These are phyloP conservation scores for Diaporthe longicolla DNA, from an alignment of 2,329 filamentous ascomycete genomes.

Conservation along the genomic window DNA sequence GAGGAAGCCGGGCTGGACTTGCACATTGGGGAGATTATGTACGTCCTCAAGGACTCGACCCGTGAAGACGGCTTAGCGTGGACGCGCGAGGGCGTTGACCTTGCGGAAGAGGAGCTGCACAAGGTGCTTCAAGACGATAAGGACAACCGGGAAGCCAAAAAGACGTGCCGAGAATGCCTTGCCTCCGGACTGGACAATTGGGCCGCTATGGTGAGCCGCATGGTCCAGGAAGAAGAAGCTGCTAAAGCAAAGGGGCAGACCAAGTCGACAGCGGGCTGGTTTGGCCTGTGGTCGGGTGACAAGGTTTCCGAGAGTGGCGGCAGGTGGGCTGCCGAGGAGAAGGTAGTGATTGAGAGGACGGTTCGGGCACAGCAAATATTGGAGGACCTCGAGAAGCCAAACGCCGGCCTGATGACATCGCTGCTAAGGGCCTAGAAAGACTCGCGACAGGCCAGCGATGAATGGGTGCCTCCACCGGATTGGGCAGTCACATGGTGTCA, in stretches of 20 bases:
- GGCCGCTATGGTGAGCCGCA: constrained; percentile 80
- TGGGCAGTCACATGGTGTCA: constrained; percentile 7
- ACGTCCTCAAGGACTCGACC: constrained; percentile 69
- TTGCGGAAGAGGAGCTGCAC: constrained; percentile 79
- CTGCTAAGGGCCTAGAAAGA: constrained; percentile 42
- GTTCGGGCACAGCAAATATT: constrained; percentile 66
- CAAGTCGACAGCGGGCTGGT: constrained; percentile 52
- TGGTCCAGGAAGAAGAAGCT: constrained; percentile 67
- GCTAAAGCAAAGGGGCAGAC: constrained; percentile 51
- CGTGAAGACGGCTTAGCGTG: constrained; percentile 84
- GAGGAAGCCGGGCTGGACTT: constrained; percentile 89
- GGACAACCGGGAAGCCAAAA: constrained; percentile 58
- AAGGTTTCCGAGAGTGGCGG: constrained; percentile 53
- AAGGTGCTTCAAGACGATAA: constrained; percentile 53
- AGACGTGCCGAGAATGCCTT: constrained; percentile 83
- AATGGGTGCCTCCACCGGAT: background rate
- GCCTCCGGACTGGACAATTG: constrained; percentile 84
- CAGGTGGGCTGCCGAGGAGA: constrained; percentile 68
- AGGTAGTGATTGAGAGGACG: constrained; percentile 66
- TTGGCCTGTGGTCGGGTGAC: constrained; percentile 57
- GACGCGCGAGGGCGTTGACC: constrained; percentile 89
- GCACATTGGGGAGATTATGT: constrained; percentile 95
- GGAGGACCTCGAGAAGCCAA: constrained; percentile 58
- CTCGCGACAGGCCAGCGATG: background rate
- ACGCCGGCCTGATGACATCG: constrained; percentile 23